These are phyloP conservation scores for Trifolium dubium DNA, from an alignment of 306 rosid genomes.

Conservation along the genomic window DNA sequence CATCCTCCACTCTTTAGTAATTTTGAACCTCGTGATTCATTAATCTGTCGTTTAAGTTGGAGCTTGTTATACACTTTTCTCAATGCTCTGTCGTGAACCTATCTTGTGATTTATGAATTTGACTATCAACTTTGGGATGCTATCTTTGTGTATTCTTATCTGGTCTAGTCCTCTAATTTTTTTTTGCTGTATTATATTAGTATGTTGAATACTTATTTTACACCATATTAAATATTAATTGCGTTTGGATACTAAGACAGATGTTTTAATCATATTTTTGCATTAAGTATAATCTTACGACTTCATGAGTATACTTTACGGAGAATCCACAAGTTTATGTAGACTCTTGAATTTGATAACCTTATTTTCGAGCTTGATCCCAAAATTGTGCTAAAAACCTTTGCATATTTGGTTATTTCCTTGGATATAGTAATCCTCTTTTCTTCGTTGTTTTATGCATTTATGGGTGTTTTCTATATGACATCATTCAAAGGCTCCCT, in stretches of 20 bases:
- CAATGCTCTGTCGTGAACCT: neutral
- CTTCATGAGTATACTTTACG: neutral
- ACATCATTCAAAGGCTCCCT: constrained; percentile 28
- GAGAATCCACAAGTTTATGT: constrained; percentile 6
- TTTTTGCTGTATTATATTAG: neutral
- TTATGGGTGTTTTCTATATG: constrained; percentile 20
- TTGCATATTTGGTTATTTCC: constrained; percentile 25
- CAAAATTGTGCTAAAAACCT: neutral
- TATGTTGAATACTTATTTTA: constrained; percentile 6
- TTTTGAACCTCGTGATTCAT: neutral
- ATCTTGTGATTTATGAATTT: neutral
- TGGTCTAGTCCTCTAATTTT: constrained; percentile 4
- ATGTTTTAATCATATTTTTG: constrained; percentile 3
- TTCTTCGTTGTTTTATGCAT: constrained; percentile 14
- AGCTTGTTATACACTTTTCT: neutral
- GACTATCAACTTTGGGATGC: neutral
- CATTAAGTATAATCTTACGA: neutral
- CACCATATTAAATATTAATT: neutral
- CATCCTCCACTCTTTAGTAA: neutral
- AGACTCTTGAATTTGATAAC: neutral
- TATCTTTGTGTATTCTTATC: neutral
- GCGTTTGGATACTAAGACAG: neutral
- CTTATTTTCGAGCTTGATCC: constrained; percentile 18
- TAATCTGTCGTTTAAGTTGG: neutral
- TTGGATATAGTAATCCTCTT: constrained; percentile 14